Percentiles rank a stretch among this genome's conserved stretches.
phyloP scores from a whole-genome alignment of 2,329 filamentous ascomycete species.

The Madurella fahalii region DNA sequence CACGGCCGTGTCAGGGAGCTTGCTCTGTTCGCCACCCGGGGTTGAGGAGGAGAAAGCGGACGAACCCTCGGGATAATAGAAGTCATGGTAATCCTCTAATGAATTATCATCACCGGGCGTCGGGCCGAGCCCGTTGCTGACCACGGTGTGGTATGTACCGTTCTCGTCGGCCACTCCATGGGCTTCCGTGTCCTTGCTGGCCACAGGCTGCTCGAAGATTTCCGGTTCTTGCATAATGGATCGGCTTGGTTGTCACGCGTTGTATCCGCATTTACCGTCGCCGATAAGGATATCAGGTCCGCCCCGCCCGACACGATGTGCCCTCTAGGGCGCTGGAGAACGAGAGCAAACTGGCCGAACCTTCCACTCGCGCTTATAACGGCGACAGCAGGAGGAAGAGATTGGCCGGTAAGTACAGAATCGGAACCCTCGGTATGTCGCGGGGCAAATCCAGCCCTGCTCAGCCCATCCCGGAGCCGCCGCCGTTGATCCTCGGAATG shows the following conservation, averaged over 20 bases:
- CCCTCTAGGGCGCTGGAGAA: too few relatives aligned
- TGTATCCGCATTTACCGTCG: background rate
- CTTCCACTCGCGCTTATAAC: background rate
- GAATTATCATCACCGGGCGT: slow-evolving; percentile 18
- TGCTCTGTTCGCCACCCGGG: background rate
- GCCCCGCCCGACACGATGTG: too few relatives aligned
- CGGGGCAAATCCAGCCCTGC: background rate
- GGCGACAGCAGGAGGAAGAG: background rate
- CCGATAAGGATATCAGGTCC: background rate
- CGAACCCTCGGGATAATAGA: slow-evolving; percentile 28
- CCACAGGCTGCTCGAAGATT: slow-evolving; percentile 29
- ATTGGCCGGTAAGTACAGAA: background rate
- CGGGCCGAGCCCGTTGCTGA: slow-evolving; percentile 19
- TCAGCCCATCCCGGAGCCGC: background rate
- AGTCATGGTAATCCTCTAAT: slow-evolving; percentile 27
- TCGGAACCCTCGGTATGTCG: background rate
- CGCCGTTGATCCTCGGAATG: too few relatives aligned
- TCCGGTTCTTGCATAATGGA: slow-evolving; percentile 27
- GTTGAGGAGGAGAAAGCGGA: background rate
- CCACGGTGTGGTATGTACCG: slow-evolving; percentile 21
- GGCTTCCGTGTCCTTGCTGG: slow-evolving; percentile 23
- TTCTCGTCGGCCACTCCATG: slow-evolving; percentile 17
- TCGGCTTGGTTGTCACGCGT: background rate
- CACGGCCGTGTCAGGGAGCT: background rate
- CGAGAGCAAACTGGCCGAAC: background rate